Evolutionary conservation across 163 green algal genomes (phyloP).

Genomic region (Scenedesmus sp.): DNA sequence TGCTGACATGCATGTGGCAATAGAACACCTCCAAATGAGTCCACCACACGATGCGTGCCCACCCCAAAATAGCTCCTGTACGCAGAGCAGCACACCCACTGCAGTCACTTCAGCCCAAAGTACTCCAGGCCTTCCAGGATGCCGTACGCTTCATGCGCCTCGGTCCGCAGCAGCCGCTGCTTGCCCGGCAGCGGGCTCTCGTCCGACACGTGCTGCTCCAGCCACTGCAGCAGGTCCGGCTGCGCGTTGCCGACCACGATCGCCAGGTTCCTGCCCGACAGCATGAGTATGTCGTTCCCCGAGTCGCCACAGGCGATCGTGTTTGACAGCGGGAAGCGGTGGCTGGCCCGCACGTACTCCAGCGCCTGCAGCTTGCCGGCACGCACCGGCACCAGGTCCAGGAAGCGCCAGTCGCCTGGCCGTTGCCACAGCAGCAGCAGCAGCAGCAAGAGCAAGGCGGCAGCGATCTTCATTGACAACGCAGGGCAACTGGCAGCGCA

Average conservation of each 20-base stretch:
- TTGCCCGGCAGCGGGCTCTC: slow-evolving; percentile 48
- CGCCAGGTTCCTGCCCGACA: slow-evolving; percentile 76
- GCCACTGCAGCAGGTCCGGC: slow-evolving; percentile 83
- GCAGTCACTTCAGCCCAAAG: slow-evolving; percentile 73
- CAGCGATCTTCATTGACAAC: slow-evolving; percentile 73
- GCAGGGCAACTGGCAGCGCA: slow-evolving; percentile 87
- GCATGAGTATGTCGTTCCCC: slow-evolving; percentile 91
- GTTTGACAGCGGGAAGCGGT: slow-evolving; percentile 70
- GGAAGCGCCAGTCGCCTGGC: slow-evolving; percentile 71
- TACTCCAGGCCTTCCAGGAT: slow-evolving; percentile 84
- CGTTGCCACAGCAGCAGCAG: neutral
- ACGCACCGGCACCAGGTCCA: slow-evolving; percentile 84
- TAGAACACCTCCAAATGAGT: no score
- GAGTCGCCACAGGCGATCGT: slow-evolving; percentile 90
- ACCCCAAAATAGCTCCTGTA: no score
- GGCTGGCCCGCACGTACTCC: slow-evolving; percentile 75
- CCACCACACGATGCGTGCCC: no score
- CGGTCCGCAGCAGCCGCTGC: slow-evolving; percentile 41
- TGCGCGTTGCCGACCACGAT: slow-evolving; percentile 94
- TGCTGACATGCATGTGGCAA: no score
- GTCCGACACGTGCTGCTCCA: slow-evolving; percentile 58
- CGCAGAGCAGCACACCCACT: no score
- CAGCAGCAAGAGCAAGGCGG: neutral
- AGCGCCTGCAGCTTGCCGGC: slow-evolving; percentile 89
- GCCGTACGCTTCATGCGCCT: slow-evolving; percentile 70